Evolutionary conservation across 768 basidiomycete species (phyloP).

Genomic region (Pisolithus orientalis): DNA sequence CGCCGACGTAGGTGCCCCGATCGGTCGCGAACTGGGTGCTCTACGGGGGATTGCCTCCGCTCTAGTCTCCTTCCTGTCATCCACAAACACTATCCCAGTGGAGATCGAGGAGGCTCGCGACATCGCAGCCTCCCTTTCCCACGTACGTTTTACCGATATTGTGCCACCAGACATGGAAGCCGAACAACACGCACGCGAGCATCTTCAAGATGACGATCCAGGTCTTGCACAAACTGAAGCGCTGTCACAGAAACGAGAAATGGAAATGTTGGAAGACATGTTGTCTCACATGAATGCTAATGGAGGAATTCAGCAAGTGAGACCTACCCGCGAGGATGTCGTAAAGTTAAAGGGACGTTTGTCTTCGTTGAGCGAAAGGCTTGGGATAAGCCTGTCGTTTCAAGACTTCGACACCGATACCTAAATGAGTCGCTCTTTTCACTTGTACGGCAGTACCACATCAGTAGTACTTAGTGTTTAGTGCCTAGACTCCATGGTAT

Average conservation of each 20-base stretch:
- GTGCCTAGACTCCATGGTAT: too few relatives aligned
- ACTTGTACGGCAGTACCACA: too few relatives aligned
- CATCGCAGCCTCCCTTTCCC: constrained; percentile 50
- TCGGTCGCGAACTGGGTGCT: constrained; percentile 71
- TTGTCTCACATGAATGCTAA: constrained; percentile 31
- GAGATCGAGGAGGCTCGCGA: constrained; percentile 40
- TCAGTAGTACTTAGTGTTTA: too few relatives aligned
- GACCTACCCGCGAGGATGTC: constrained; percentile 37
- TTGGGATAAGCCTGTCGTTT: constrained; percentile 25
- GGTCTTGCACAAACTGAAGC: constrained; percentile 35
- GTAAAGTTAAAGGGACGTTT: constrained; percentile 33
- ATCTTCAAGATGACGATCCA: constrained; percentile 36
- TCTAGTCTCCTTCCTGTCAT: constrained; percentile 48
- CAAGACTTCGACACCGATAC: constrained; percentile 6
- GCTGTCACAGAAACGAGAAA: constrained; percentile 38
- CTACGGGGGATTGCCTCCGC: constrained; percentile 70
- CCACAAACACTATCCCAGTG: constrained; percentile 14
- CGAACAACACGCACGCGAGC: constrained; percentile 67
- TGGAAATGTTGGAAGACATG: constrained; percentile 56
- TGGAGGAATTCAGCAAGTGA: constrained; percentile 10
- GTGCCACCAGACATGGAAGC: constrained; percentile 74
- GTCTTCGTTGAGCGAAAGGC: constrained; percentile 20
- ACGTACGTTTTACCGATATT: constrained; percentile 64
- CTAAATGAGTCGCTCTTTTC: too few relatives aligned
- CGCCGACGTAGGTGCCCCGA: constrained; percentile 59